Evolutionary conservation across 2,329 filamentous ascomycete species (phyloP), one percentile per base, ranked within the genome.

Genomic region (Trichoderma semiorbis): DNA sequence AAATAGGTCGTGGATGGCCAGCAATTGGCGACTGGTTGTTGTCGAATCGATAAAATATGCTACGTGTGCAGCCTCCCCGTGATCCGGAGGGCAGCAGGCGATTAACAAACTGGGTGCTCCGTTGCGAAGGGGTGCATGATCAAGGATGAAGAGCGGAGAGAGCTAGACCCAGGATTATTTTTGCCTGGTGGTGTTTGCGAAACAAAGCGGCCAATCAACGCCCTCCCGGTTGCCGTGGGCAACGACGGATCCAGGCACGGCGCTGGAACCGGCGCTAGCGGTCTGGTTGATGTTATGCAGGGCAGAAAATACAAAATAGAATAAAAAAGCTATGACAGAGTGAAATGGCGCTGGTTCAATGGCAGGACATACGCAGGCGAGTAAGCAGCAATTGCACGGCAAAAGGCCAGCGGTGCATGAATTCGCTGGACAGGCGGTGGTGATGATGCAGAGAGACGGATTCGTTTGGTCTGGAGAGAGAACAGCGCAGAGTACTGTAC

Each of bases 41-140:
- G 65, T 58, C 66, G 73, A 72, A 71, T 74, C 65, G 80, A 80
- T 79, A 74, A 66, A 75, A 81, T 82, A 75, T 75, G 81, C 75
- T 81, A 84, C 82, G 82, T 80, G 81, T 83, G 78, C 74, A 77
- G 77, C 75, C 74, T 75, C 78, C 74, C 79, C 81, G 84, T 84
- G 74, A 74, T 80, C 78, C 77, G 75, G 76, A 78, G 75, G 74
- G 75, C 75, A 76, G 76, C 75, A 79, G 74, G 76, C 43, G 36
- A 21, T 72, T 57, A 72, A 60, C 36, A 53, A 65, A 53, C 68
- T 65, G 61, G 60, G n/a, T 32, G 67, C 68, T 71, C 30, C 26
- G 47, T 58, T 43, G 71, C 62, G 71, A 67, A 53, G 50, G 66
- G 67, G 58, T 70, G 67, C 68, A 66, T 71, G 30, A n/a, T 62